Evolutionary conservation across 345 rosid genomes (phyloP).

Genomic region (Eucalyptus globulus): DNA sequence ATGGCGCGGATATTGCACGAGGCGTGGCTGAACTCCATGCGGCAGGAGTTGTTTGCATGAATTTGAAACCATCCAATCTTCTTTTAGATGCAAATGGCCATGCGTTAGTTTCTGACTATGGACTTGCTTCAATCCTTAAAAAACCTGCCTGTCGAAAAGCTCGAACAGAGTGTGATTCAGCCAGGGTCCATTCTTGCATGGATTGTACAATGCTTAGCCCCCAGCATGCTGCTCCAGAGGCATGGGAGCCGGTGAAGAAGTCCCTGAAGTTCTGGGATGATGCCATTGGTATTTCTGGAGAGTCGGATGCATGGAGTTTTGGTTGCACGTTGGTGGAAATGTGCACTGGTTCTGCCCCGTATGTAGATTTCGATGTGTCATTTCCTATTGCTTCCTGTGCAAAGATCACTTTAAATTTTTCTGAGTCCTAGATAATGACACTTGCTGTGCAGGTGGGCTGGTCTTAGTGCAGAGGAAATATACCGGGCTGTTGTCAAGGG

Average conservation of each 20-base stretch:
- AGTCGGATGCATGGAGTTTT: slow-evolving; percentile 99
- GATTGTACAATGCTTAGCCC: slow-evolving; percentile 87
- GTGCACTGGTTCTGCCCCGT: slow-evolving; percentile 99
- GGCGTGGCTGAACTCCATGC: slow-evolving; percentile 98
- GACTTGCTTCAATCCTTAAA: slow-evolving; percentile 82
- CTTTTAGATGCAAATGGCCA: slow-evolving; percentile 72
- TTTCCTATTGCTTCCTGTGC: background rate
- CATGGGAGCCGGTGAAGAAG: slow-evolving; percentile 97
- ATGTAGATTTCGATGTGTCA: slow-evolving; percentile 25
- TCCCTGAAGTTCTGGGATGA: slow-evolving; percentile 89
- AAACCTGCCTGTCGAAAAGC: slow-evolving; percentile 74
- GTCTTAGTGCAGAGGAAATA: slow-evolving; percentile 84
- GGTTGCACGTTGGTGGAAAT: slow-evolving; percentile 98
- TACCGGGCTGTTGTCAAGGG: slow-evolving; percentile 81
- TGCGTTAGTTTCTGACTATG: slow-evolving; percentile 93
- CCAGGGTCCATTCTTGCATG: slow-evolving; percentile 60
- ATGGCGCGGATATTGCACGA: slow-evolving; percentile 90
- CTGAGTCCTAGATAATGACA: background rate
- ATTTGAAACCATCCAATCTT: slow-evolving; percentile 92
- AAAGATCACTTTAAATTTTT: background rate
- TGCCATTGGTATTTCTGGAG: slow-evolving; percentile 73
- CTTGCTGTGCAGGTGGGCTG: slow-evolving; percentile 68
- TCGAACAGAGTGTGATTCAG: slow-evolving; percentile 51
- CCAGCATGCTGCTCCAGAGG: slow-evolving; percentile 94
- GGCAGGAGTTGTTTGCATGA: slow-evolving; percentile 95